phyloP scores from a whole-genome alignment of 257 asterid species.

The Solanum bulbocastanum region DNA sequence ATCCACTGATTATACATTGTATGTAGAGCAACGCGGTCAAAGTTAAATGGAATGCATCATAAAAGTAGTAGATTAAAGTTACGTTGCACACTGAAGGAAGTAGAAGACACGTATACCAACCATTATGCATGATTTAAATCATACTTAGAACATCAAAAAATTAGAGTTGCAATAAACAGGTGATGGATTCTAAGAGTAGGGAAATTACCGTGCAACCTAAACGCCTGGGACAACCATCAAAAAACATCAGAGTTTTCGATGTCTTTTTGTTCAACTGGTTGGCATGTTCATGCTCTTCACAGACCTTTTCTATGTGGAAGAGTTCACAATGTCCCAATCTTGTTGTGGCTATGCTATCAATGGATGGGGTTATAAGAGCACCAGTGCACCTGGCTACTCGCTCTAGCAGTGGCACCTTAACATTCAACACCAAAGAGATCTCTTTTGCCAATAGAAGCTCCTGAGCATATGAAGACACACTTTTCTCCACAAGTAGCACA shows the following conservation, averaged over 20 bases:
- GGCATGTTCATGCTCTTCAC: conserved; percentile 58
- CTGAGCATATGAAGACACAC: conserved; percentile 82
- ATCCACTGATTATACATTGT: not conserved
- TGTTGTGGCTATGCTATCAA: conserved; percentile 57
- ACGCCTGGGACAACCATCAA: conserved; percentile 94
- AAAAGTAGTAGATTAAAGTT: not conserved
- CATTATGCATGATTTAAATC: not conserved
- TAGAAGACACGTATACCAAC: not conserved
- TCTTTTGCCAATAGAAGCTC: conserved; percentile 79
- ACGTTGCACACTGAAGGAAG: not conserved
- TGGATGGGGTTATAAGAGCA: conserved; percentile 70
- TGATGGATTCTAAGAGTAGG: not conserved
- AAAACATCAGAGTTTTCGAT: conserved; percentile 80
- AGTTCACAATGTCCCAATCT: conserved; percentile 85
- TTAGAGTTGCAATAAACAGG: not conserved
- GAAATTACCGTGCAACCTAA: conserved; percentile 90
- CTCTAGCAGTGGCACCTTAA: conserved; percentile 70
- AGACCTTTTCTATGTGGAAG: conserved; percentile 67
- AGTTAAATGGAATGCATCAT: not conserved
- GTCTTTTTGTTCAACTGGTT: conserved; percentile 74
- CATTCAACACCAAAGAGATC: conserved; percentile 81
- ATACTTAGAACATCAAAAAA: not conserved
- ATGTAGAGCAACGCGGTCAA: not conserved
- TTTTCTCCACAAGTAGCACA: conserved; percentile 89
- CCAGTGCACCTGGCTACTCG: conserved; percentile 86